Evolutionary conservation across 108 stramenopile species (phyloP).

Genomic region (Pseudonitzschia multiseries): DNA sequence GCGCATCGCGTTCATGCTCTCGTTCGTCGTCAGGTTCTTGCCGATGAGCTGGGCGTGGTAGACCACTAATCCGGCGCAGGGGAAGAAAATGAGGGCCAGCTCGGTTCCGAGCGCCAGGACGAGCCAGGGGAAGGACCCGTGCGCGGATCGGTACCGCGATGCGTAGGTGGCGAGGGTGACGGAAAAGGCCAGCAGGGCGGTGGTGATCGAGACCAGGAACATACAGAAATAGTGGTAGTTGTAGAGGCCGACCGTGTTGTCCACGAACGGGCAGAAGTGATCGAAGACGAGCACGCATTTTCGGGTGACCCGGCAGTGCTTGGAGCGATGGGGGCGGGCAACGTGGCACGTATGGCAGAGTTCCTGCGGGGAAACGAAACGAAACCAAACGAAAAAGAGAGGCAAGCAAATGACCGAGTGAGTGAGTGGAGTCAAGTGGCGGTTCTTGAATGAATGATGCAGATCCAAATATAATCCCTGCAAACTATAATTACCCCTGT

Average conservation of each 20-base stretch:
- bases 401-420: neutral
- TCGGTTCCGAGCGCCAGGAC: constrained; percentile 56
- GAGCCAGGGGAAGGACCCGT: constrained; percentile 19
- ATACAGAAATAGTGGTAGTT: constrained; percentile 95
- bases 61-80: constrained; percentile 53
- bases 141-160: constrained; percentile 17
- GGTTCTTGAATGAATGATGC: too few species aligned
- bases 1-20: constrained; percentile 76
- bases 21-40: constrained; percentile 94
- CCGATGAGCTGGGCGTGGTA: constrained; percentile 89
- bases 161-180: constrained; percentile 57
- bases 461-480: too few species aligned
- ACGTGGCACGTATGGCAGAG: constrained; percentile 97
- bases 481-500: too few species aligned
- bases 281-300: constrained; percentile 95
- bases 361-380: constrained; percentile 27
- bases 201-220: constrained; percentile 69
- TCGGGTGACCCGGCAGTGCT: constrained; percentile 88
- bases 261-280: constrained; percentile 98
- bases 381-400: neutral
- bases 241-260: constrained; percentile 90
- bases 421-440: too few species aligned
- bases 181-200: constrained; percentile 39
- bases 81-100: constrained; percentile 58
- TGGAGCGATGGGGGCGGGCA: constrained; percentile 89